Evolutionary conservation across 2,329 filamentous ascomycete genomes (phyloP), one percentile per base, ranked within the genome.

Genomic region (Neonectria faginata): DNA sequence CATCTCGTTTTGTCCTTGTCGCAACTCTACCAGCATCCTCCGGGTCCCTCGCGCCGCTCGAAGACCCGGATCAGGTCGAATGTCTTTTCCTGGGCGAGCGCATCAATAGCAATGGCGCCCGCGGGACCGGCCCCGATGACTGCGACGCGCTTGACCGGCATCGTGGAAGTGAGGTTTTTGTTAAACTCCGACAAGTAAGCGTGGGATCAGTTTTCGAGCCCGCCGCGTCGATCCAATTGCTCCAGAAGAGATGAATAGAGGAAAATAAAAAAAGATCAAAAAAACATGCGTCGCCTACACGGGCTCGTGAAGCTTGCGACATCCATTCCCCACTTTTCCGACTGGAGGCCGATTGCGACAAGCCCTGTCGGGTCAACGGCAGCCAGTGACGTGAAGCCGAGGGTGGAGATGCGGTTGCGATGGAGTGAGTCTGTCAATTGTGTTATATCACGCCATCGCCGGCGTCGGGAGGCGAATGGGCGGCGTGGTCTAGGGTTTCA

Each of bases 1-100:
- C 33, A 41, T 22, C 27, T 11, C 29, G 18, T 20, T 20, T 9
- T 27, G 12, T 25, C 25, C 3, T 1, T 5, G n/a, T 25, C 20
- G 11, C 22, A 50, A 52, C 33, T 61, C 82, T 74, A 89, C 88
- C 88, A 90, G 63, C 85, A 88, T 47, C 88, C 88, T 53, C 88
- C 88, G 0, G 86, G 79, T 29, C 80, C 81, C 61, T 87, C 85
- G 59, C 86, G 82, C 33, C 88, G 79, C 73, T 90, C 88, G 72
- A 90, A 90, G 0, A 90, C 86, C 10, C 85, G 82, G 64, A 89
- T 86, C 0, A 80, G 73, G 60, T 89, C 84, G 69, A 90, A 90
- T 0, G 78, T 72, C 64, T 86, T 80, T 72, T 90, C 88, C 73
- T 86, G 82, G 20, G 81, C 83, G 31, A 90, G 76, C 4, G 88